phyloP scores from a whole-genome alignment of 257 asterid genomes.

The Nicotiana tabacum region DNA sequence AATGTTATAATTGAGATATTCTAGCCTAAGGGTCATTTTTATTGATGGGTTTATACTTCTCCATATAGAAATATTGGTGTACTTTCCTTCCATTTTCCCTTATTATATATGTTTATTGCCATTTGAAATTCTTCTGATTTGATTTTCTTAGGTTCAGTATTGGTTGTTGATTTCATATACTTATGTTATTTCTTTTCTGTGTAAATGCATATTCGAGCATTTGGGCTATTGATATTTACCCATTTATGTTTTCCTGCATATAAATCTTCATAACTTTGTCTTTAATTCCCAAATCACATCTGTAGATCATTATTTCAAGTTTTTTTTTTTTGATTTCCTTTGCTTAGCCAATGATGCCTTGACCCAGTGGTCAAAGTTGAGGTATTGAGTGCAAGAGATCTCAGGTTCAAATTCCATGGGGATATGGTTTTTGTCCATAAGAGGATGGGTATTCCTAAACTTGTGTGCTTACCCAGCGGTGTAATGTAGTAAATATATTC shows the following conservation, averaged over 20 bases:
- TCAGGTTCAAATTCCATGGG: background rate
- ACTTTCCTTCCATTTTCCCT: background rate
- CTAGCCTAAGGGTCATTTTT: background rate
- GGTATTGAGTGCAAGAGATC: background rate
- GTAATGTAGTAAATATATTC: background rate
- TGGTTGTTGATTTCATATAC: background rate
- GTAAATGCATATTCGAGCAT: background rate
- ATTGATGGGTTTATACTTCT: background rate
- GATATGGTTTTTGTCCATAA: background rate
- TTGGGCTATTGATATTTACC: background rate
- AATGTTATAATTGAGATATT: background rate
- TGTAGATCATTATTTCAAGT: background rate
- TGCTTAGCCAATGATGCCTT: background rate
- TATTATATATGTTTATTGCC: background rate
- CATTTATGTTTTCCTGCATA: background rate
- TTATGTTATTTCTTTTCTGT: background rate
- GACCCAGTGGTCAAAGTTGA: background rate
- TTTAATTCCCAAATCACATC: background rate
- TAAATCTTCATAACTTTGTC: background rate
- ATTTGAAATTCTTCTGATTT: background rate
- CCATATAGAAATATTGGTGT: background rate
- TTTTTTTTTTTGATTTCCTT: background rate
- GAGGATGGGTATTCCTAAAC: background rate
- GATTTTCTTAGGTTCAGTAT: background rate
- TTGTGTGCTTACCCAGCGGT: background rate